Percentiles rank a stretch among this genome's conserved stretches.
Conservation (phyloP, 176 grass and related monocot species). For the Dendrocalamus sinicus region DNA sequence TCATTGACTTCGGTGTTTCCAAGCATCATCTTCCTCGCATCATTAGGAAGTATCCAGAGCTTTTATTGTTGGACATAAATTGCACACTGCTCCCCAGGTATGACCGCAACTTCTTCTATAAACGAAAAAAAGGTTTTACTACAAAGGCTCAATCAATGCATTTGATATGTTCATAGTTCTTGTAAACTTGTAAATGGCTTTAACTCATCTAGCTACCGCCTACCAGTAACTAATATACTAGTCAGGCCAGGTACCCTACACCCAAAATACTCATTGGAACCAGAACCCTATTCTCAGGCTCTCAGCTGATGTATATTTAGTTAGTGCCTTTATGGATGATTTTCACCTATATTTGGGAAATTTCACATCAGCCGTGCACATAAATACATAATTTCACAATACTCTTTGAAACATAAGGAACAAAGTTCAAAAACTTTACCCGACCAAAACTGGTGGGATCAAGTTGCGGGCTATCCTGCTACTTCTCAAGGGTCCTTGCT, state of each 20-base stretch:
- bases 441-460: neutral
- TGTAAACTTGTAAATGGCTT: conserved; percentile 6
- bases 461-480: neutral
- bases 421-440: neutral
- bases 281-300: neutral
- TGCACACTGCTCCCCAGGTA: conserved; percentile 77
- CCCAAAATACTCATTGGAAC: neutral
- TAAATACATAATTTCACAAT: neutral
- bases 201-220: neutral
- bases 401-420: neutral
- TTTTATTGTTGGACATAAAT: conserved; percentile 79
- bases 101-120: conserved; percentile 19
- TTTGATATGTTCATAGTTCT: conserved; percentile 17
- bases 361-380: neutral
- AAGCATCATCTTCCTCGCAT: conserved; percentile 64
- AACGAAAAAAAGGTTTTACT: neutral
- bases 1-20: conserved; percentile 78
- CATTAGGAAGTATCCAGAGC: conserved; percentile 87
- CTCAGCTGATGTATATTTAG: neutral
- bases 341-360: neutral
- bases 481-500: conserved; percentile 3
- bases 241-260: neutral
- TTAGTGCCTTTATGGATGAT: neutral
- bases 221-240: conserved; percentile 1
- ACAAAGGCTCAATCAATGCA: conserved; percentile 6